Evolutionary conservation across 2,329 filamentous ascomycete genomes (phyloP).

Genomic region (Thielaviopsis punctulata): DNA sequence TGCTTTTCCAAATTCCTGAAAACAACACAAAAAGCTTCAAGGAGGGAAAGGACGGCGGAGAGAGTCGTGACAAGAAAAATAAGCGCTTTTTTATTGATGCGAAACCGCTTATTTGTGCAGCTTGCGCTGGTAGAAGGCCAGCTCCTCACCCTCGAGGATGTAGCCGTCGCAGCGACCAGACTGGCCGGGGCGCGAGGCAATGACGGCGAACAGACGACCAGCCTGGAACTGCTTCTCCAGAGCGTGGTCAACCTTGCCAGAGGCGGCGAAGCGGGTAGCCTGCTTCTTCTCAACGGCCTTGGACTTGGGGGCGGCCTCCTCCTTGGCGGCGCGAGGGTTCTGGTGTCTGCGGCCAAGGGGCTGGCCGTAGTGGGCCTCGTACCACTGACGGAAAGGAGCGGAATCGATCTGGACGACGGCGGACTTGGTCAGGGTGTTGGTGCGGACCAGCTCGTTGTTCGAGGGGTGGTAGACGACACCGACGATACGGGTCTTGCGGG

Average conservation of each 20-base stretch:
- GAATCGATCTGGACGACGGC: conserved; percentile 98
- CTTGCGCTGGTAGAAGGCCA: conserved; percentile 99
- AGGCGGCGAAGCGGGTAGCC: conserved; percentile 60
- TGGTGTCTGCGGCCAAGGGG: conserved; percentile 78
- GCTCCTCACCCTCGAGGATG: conserved; percentile 97
- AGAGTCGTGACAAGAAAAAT: conserved; percentile 8
- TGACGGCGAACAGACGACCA: conserved; percentile 86
- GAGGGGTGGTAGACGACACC: conserved; percentile 97
- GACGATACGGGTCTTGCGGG: conserved; percentile 99
- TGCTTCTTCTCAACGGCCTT: conserved; percentile 96
- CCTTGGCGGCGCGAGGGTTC: conserved; percentile 46
- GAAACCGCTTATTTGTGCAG: conserved; percentile 73
- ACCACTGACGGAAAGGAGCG: conserved; percentile 98
- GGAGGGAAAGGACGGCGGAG: not conserved
- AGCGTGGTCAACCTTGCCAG: conserved; percentile 82
- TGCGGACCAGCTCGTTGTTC: conserved; percentile 99
- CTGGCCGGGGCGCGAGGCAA: conserved; percentile 89
- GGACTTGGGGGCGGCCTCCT: conserved; percentile 73
- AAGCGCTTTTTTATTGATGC: conserved; percentile 13
- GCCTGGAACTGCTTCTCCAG: conserved; percentile 99
- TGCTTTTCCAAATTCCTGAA: conserved; percentile 1
- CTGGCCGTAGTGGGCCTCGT: conserved; percentile 98
- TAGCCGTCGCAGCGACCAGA: conserved; percentile 93
- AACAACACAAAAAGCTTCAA: conserved; percentile 2
- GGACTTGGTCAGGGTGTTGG: conserved; percentile 98